These are phyloP conservation scores for Ceratocystis colombiana DNA, from an alignment of 2,329 filamentous ascomycete genomes.

Conservation along the genomic window DNA sequence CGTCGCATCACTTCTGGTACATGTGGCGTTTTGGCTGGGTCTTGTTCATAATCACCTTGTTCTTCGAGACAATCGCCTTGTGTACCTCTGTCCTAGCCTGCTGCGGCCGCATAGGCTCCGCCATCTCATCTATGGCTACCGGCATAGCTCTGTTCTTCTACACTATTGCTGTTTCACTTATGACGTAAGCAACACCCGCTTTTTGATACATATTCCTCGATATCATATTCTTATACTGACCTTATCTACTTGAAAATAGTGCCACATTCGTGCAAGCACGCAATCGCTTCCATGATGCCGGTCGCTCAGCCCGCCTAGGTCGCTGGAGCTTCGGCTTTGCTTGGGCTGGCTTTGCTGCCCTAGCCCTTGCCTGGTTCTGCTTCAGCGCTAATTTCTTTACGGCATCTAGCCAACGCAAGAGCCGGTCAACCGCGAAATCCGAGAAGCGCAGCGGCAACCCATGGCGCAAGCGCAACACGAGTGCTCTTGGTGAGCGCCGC, in stretches of 20 bases:
- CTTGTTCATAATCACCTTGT: conserved; percentile 73
- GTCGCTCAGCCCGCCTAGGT: conserved; percentile 52
- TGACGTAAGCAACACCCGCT: conserved; percentile 52
- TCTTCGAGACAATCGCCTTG: conserved; percentile 63
- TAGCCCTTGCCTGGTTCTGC: conserved; percentile 55
- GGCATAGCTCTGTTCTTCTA: conserved; percentile 58
- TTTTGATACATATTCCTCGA: not conserved
- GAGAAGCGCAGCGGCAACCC: conserved; percentile 25
- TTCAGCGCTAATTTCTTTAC: conserved; percentile 51
- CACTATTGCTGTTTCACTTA: conserved; percentile 55
- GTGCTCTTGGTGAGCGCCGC: conserved; percentile 36
- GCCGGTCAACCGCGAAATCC: conserved; percentile 26
- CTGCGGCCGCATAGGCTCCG: conserved; percentile 60
- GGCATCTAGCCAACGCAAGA: conserved; percentile 35
- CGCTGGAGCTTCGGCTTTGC: conserved; percentile 63
- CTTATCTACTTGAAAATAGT: conserved; percentile 29
- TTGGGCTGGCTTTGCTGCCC: conserved; percentile 59
- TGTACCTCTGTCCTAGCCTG: conserved; percentile 59
- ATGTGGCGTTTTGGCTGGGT: conserved; percentile 89
- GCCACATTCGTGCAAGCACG: conserved; percentile 59
- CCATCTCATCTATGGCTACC: conserved; percentile 51
- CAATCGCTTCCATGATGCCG: conserved; percentile 49
- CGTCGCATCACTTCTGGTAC: conserved; percentile 59
- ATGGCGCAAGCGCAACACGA: conserved; percentile 30
- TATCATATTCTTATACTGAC: conserved; percentile 27